Conservation (phyloP, 2,329 filamentous ascomycete genomes). For the Cladosporium sp. region DNA sequence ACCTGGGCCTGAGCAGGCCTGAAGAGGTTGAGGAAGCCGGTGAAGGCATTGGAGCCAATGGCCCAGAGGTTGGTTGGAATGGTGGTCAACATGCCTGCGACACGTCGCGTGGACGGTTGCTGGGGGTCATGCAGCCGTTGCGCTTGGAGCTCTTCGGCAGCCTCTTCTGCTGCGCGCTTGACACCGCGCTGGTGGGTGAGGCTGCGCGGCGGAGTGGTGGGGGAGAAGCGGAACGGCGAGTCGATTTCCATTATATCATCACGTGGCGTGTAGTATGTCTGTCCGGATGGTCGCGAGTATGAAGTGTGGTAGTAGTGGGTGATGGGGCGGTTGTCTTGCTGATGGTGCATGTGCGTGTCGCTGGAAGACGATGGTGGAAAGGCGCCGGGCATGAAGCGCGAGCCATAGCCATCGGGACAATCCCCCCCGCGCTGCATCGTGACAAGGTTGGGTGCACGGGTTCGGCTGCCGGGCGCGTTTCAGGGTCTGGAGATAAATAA, state of each 20-base stretch:
- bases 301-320: background rate
- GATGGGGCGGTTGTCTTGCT: background rate
- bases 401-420: background rate
- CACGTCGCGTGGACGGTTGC: slow-evolving; percentile 1
- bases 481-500: background rate
- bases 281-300: background rate
- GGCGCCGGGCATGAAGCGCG: background rate
- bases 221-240: background rate
- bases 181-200: slow-evolving; percentile 7
- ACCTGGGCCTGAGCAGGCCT: background rate
- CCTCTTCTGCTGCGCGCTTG: slow-evolving; percentile 3
- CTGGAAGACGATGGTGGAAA: background rate
- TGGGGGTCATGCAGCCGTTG: background rate
- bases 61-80: slow-evolving; percentile 1
- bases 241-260: slow-evolving; percentile 8
- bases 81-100: slow-evolving; percentile 11
- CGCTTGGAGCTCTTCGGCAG: background rate
- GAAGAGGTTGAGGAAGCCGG: slow-evolving; percentile 1
- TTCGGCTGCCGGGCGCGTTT: background rate
- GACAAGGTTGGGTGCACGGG: background rate
- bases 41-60: background rate
- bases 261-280: background rate
- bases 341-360: background rate
- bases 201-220: slow-evolving; percentile 1
- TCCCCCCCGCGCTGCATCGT: background rate